Evolutionary conservation across 2,329 filamentous ascomycete genomes (phyloP).

Genomic region (Lecanicillium sp.): DNA sequence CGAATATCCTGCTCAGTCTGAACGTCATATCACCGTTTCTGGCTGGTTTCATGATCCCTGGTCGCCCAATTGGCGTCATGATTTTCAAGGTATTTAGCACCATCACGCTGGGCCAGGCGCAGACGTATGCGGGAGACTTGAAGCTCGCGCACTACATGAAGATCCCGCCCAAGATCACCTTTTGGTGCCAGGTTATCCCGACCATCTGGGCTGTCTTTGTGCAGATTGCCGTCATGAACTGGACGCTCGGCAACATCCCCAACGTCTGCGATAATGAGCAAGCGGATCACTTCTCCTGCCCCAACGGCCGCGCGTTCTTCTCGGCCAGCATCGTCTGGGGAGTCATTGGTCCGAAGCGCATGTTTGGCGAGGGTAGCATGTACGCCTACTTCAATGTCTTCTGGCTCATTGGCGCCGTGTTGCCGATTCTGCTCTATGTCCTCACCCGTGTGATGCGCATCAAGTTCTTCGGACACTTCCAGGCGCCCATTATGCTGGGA

Average conservation of each 20-base stretch:
- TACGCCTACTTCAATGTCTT: conserved; percentile 62
- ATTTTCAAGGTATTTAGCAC: conserved; percentile 71
- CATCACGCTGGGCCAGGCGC: conserved; percentile 57
- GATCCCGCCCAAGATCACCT: conserved; percentile 54
- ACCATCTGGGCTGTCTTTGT: conserved; percentile 55
- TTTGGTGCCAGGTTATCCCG: conserved; percentile 51
- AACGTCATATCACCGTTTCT: conserved; percentile 69
- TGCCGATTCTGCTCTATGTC: conserved; percentile 56
- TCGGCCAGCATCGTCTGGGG: conserved; percentile 68
- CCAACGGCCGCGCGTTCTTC: conserved; percentile 51
- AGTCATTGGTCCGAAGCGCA: conserved; percentile 60
- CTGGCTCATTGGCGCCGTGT: conserved; percentile 59
- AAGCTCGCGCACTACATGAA: conserved; percentile 66
- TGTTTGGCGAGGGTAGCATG: conserved; percentile 56
- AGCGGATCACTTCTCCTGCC: conserved; percentile 49
- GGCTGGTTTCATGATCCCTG: conserved; percentile 65
- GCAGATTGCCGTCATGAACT: conserved; percentile 61
- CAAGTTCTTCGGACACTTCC: conserved; percentile 57
- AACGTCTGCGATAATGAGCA: conserved; percentile 50
- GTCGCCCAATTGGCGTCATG: conserved; percentile 66
- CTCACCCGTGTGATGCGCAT: conserved; percentile 54
- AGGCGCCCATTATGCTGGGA: conserved; percentile 60
- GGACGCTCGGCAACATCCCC: conserved; percentile 54
- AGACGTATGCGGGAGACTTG: conserved; percentile 58
- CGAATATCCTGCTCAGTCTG: conserved; percentile 56